Evolutionary conservation across 1,284 basidiomycete species (phyloP), one percentile per base, ranked within the genome.

Genomic region (Malassezia sp.): DNA sequence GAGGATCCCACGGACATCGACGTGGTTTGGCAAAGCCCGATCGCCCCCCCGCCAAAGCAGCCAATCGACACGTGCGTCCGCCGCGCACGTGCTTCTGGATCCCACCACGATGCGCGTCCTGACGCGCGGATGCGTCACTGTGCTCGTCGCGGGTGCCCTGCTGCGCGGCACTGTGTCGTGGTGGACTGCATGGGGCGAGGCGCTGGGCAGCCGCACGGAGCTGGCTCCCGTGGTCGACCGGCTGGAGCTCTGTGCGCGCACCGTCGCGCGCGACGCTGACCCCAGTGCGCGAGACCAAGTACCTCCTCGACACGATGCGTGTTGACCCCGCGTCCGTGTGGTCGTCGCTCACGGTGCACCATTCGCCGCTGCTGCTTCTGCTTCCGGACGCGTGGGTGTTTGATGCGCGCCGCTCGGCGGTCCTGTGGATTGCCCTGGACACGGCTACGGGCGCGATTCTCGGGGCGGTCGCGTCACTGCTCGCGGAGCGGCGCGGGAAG

Each of bases 361-460:
- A 50, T 21, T 44, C 48, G 18, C 48, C 48, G 17, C 42, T 50
- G n/a, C 29, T 50, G 5, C 22, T 50, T 6, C 6, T 26, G n/a
- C 26, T 44, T 9, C 42, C 42, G 1, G n/a, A 18, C 7, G 2
- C 20, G 1, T 36, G n/a, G 31, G 11, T 50, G 5, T 9, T 15
- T 4, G 33, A 50, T 10, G 42, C 48, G 3, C 12, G 34, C 15
- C 12, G 6, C 8, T 50, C 48, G 5, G 29, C 39, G 2, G 12
- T 22, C 10, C 11, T 31, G 31, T 50, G 42, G 42, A 45, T 41
- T 12, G 36, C n/a, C 1, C 3, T 50, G 24, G 48, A 50, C 27
- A 33, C 18, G 11, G 31, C 27, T 1, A 40, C 48, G 1, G 48
- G 37, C 32, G 15, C 34, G 4, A 32, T n/a, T 17, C 42, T 50